These are phyloP conservation scores for Blastobotrys buckinghamii DNA, from an alignment of 1,139 yeast genomes.

Conservation along the genomic window DNA sequence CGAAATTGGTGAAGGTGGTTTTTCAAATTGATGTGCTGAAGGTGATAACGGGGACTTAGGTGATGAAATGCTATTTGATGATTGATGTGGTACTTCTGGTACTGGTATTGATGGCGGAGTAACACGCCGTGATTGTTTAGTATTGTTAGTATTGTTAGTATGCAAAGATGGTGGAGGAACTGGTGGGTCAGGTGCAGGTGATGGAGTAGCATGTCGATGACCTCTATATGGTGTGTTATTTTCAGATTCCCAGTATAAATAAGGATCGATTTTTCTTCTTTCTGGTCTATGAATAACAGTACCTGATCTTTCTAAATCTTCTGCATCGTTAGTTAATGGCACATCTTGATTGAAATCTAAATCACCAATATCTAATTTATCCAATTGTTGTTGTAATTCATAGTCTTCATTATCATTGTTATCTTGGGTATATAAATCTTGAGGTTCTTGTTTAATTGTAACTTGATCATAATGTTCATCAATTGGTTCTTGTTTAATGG, in stretches of 20 bases:
- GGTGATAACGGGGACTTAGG: neutral
- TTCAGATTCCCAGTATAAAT: constrained; percentile 6
- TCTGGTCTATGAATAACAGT: constrained; percentile 11
- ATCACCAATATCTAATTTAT: constrained; percentile 6
- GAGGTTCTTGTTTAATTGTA: neutral
- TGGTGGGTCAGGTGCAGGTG: constrained; percentile 4
- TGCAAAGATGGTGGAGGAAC: too few relatives aligned
- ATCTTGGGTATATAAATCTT: neutral
- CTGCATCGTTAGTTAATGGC: constrained; percentile 2
- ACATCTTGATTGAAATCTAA: constrained; percentile 6
- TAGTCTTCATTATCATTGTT: neutral
- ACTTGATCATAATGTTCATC: too few relatives aligned
- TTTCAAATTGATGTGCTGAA: neutral
- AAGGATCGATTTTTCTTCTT: constrained; percentile 5
- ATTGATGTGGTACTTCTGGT: neutral
- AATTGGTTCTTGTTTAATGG: too few relatives aligned
- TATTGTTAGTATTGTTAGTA: neutral
- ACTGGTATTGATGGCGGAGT: constrained; percentile 10
- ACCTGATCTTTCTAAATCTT: constrained; percentile 9
- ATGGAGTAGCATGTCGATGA: neutral
- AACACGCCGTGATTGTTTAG: neutral
- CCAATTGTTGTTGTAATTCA: constrained; percentile 6
- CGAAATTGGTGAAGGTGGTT: neutral
- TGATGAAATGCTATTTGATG: neutral
- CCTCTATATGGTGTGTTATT: constrained; percentile 6